Evolutionary conservation across 441 rosid genomes (phyloP), one percentile per base, ranked within the genome.

Genomic region (Brassica hybrid): DNA sequence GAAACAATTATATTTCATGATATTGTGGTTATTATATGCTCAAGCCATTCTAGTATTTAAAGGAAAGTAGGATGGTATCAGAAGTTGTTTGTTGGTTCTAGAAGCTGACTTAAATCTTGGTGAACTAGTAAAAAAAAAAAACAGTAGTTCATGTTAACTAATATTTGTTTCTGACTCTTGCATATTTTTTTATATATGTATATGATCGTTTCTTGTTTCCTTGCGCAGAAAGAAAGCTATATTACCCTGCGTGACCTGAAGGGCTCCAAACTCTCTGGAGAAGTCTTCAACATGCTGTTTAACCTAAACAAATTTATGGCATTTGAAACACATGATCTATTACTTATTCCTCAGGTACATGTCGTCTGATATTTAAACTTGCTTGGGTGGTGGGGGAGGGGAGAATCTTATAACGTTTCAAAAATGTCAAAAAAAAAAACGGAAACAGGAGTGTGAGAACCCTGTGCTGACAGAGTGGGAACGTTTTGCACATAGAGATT

Each of bases 391-490:
- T 1, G 7, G 54, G 14, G 27, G 14, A 14, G 2, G 7, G 54
- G 14, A 19, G 14, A 14, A 4, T 76, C 60, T 41, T 17, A 16
- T 76, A 65, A 7, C 48, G 5, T 45, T 45, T 81, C 57, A 25
- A 25, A 25, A 25, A 25, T 25, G 30, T 25, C 30, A 25, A 67
- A 63, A 64, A 45, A 2, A 25, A 67, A 63, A 64, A 45, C 14
- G 74, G 67, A 72, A 84, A 76, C 86, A 93, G 96, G 99, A 95
- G 81, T 96, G 96, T 4, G 99, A 95, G 73, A 93, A 90, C 80
- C 99, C 98, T 8, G 89, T 95, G 65, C 80, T 93, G 95, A 93
- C 99, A 36, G 99, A 95, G 21, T 95, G 99, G 97, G 99, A 95
- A 79, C 91, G 98, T 12, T 95, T 95, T 88, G 98, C 99, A 0